A percentile compares a stretch with the other conserved stretches of the same genome.
Conservation (phyloP, 2,329 filamentous ascomycete species). For the Colletotrichum salicis region DNA sequence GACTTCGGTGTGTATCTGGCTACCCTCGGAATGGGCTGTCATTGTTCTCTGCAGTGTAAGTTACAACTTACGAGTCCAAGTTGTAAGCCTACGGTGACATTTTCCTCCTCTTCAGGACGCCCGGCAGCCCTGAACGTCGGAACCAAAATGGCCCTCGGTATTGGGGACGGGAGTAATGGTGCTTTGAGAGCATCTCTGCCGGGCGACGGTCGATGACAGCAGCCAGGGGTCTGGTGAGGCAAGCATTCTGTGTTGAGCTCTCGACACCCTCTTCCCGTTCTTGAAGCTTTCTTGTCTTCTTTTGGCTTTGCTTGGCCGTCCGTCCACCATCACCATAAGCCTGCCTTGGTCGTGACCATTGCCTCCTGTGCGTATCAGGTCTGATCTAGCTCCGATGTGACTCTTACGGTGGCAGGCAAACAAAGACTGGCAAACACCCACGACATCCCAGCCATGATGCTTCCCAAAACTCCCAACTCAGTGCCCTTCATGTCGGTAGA, state of each 20-base stretch:
- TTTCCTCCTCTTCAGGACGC: neutral
- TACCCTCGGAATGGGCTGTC: neutral
- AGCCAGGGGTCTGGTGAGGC: slow-evolving; percentile 3
- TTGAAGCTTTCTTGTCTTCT: neutral
- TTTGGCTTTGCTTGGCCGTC: neutral
- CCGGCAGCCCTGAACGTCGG: neutral
- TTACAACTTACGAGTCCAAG: neutral
- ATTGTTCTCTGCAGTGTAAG: neutral
- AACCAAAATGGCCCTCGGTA: neutral
- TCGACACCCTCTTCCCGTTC: neutral
- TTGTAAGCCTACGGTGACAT: neutral
- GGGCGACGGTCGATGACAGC: neutral
- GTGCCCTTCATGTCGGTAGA: slow-evolving; percentile 2
- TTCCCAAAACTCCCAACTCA: neutral
- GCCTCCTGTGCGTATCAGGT: neutral
- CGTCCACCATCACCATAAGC: neutral
- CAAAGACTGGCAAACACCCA: neutral
- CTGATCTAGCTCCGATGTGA: slow-evolving; percentile 9
- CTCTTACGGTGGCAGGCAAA: slow-evolving; percentile 8
- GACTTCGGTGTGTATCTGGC: neutral
- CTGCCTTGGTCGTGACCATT: neutral
- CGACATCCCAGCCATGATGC: neutral
- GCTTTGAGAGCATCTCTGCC: neutral
- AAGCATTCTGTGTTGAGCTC: neutral
- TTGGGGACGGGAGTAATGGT: neutral